phyloP scores from a whole-genome alignment of 2,329 filamentous ascomycete genomes.

The Triangularia verruculosa region DNA sequence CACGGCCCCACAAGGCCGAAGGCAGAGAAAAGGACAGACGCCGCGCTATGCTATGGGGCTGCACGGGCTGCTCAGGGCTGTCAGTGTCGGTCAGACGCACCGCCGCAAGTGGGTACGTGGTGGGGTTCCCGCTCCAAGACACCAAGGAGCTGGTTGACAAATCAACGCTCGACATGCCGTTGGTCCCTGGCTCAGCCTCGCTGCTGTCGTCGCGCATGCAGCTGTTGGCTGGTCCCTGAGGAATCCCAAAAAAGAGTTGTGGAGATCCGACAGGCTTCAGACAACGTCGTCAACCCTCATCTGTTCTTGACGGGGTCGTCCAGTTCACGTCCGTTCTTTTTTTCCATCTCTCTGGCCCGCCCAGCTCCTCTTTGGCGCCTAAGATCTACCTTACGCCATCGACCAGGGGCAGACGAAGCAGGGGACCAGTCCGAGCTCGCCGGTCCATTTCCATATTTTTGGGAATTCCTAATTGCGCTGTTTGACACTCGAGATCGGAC shows the following conservation, averaged over 20 bases:
- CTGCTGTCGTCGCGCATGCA: background rate
- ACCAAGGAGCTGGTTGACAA: background rate
- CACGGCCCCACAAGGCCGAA: background rate
- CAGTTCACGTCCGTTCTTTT: background rate
- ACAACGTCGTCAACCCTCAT: background rate
- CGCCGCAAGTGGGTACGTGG: background rate
- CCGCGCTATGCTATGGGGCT: constrained; percentile 9
- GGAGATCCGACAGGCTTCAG: background rate
- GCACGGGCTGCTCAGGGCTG: background rate
- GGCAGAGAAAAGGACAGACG: background rate
- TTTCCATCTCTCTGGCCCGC: background rate
- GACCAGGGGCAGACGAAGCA: background rate
- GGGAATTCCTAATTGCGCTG: background rate
- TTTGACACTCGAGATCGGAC: background rate
- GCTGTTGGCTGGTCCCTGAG: background rate
- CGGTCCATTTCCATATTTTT: background rate
- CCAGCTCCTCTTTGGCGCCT: background rate
- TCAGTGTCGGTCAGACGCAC: background rate
- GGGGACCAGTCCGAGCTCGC: background rate
- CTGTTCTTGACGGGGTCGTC: background rate
- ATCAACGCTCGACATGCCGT: constrained; percentile 6
- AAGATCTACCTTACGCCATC: background rate
- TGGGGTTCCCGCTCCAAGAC: background rate
- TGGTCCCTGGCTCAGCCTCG: constrained; percentile 17
- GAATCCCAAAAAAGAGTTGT: background rate